A percentile compares a stretch with the other conserved stretches of the same genome.
Evolutionary conservation across 257 asterid species (phyloP).

Genomic region (Solanum megistacrolobum): DNA sequence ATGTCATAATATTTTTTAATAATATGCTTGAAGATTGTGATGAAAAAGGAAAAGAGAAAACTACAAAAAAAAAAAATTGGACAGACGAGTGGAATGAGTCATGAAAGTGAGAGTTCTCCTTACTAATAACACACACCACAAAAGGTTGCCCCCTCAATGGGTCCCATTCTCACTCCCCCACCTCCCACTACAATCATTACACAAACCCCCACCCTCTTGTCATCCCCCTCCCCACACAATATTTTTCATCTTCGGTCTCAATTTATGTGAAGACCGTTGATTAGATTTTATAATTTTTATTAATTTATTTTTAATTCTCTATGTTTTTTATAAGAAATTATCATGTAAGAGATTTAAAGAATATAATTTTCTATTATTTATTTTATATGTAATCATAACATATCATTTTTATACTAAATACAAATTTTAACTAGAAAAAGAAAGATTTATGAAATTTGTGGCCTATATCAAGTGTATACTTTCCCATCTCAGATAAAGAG

Average conservation of each 20-base stretch:
- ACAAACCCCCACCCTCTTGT: neutral
- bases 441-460: neutral
- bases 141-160: slow-evolving; percentile 13
- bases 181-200: slow-evolving; percentile 8
- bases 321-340: neutral
- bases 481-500: neutral
- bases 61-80: neutral
- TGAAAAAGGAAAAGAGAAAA: neutral
- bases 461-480: neutral
- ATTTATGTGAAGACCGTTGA: neutral
- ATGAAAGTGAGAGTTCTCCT: slow-evolving; percentile 14
- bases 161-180: neutral
- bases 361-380: too few species aligned
- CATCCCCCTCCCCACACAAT: neutral
- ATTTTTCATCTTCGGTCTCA: neutral
- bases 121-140: slow-evolving; percentile 15
- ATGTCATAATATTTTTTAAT: neutral
- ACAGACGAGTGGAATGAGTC: slow-evolving; percentile 1
- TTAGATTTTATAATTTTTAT: neutral
- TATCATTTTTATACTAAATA: neutral
- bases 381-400: neutral
- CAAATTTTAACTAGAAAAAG: neutral
- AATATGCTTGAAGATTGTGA: neutral
- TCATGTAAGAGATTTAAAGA: too few species aligned
- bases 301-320: neutral